Evolutionary conservation across 192 early-diverging fungal species (phyloP).

Genomic region (Globomyces pollinis-pini): DNA sequence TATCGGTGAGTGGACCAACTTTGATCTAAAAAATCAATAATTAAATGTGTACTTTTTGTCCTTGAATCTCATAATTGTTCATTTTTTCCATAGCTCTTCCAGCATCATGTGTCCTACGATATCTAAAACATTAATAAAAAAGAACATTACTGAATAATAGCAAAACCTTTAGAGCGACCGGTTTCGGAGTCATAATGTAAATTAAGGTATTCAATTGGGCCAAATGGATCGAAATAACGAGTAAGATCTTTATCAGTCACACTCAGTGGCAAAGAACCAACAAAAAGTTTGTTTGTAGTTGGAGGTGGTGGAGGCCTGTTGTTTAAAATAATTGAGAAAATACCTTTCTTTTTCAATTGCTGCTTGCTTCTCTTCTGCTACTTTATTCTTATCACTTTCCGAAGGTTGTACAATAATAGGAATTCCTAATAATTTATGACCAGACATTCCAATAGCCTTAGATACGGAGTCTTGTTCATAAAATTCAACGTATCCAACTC

Average conservation of each 20-base stretch:
- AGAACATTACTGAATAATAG: constrained; percentile 80
- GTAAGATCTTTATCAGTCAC: constrained; percentile 62
- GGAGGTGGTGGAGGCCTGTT: constrained; percentile 13
- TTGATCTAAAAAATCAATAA: constrained; percentile 56
- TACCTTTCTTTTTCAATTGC: constrained; percentile 14
- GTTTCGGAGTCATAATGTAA: constrained; percentile 68
- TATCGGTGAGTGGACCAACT: constrained; percentile 68
- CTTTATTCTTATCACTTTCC: constrained; percentile 89
- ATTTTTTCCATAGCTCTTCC: constrained; percentile 71
- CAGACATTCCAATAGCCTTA: constrained; percentile 76
- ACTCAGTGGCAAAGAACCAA: constrained; percentile 37
- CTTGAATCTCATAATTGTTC: constrained; percentile 76
- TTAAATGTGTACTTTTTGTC: constrained; percentile 34
- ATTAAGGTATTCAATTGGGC: constrained; percentile 72
- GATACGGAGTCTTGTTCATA: constrained; percentile 75
- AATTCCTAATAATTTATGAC: constrained; percentile 80
- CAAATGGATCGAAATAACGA: constrained; percentile 77
- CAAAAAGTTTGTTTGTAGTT: constrained; percentile 29
- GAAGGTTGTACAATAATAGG: constrained; percentile 89
- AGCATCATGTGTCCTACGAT: constrained; percentile 57
- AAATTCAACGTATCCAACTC: constrained; percentile 96
- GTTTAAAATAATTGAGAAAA: constrained; percentile 3
- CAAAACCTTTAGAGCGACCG: constrained; percentile 66
- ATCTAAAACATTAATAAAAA: no score
- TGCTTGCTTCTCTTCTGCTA: constrained; percentile 28